Base-by-base conservation (phyloP, 768 basidiomycete genomes). In the Leccinum ochraceum region DNA sequence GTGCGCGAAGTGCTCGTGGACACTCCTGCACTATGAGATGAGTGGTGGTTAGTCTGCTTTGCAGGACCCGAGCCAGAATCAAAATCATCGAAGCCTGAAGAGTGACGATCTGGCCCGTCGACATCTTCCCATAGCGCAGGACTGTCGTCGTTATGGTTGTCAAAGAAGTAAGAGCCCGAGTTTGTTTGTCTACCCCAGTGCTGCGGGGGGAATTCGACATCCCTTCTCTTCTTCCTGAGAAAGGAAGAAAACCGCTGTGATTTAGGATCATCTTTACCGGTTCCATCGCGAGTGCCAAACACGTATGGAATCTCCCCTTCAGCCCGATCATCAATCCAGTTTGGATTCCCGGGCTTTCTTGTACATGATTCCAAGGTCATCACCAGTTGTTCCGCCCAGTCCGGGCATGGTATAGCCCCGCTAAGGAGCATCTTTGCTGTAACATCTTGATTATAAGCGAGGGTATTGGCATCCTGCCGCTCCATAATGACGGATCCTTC, bases 401-500 rank as follows among this genome's bases (percentile, higher is more conserved):
- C 75, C 0, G 95, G 96, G 6, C 86, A 81, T 13, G 86, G 81
- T 48, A 97, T 76, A 10, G 72, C 72, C 6, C 96, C 96, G 42
- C 86, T 88, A 16, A 99, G 86, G 26, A 99, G 84, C 71, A 88
- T 81, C 71, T 88, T 89, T 3, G 81, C 88, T 1, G 88, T 86
- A 17, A 95, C 91, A 57, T 88, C 82, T 3, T 84, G 81, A 44
- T 71, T 71, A 69, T 97, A 97, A 3, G 95, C 95, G 53, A 87
- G 80, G 1, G 84, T 78, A 70, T 97, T 98, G 9, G 94, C 93
- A 73, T 99, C 96, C 69, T 94, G 90, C 42, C 96, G 85, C 74
- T 97, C 96, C 16, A 97, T 82, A 60, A 98, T 95, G 54, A 97
- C 87, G 1, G 90, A 92, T 13, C 94, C 94, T 77, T 92, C 90